phyloP scores from a whole-genome alignment of 2,329 filamentous ascomycete genomes.

The Sclerotinia subarctica region DNA sequence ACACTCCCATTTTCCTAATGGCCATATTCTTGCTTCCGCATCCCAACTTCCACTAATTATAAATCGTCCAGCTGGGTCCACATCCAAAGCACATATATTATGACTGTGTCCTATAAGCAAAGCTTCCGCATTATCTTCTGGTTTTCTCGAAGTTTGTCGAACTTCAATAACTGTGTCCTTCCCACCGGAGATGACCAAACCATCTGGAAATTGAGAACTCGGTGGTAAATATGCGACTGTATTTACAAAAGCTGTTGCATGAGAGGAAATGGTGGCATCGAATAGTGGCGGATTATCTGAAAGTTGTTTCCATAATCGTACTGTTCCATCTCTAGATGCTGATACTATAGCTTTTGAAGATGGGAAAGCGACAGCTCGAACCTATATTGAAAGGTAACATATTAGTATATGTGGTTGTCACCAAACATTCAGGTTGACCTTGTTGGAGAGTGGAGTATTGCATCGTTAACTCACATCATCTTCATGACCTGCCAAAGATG shows the following conservation, averaged over 20 bases:
- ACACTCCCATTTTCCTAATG: slow-evolving; percentile 78
- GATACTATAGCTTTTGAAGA: slow-evolving; percentile 70
- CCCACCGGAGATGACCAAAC: slow-evolving; percentile 81
- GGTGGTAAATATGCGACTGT: slow-evolving; percentile 73
- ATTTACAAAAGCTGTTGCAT: slow-evolving; percentile 85
- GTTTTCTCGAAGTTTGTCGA: slow-evolving; percentile 63
- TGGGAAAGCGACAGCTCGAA: slow-evolving; percentile 81
- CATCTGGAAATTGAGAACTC: slow-evolving; percentile 63
- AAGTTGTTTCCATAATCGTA: slow-evolving; percentile 76
- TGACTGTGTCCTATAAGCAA: slow-evolving; percentile 80
- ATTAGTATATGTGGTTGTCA: not conserved
- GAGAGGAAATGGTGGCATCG: slow-evolving; percentile 73
- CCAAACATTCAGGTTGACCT: not conserved
- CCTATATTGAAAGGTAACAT: slow-evolving; percentile 50
- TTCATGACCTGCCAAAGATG: slow-evolving; percentile 83
- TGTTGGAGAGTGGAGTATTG: slow-evolving; percentile 20
- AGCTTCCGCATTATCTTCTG: slow-evolving; percentile 76
- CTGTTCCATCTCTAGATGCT: slow-evolving; percentile 86
- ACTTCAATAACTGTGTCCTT: slow-evolving; percentile 93
- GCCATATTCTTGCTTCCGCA: slow-evolving; percentile 81
- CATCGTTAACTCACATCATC: slow-evolving; percentile 70
- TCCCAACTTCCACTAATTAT: slow-evolving; percentile 96
- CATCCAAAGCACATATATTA: slow-evolving; percentile 86
- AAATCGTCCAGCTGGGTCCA: slow-evolving; percentile 66
- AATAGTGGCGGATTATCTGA: slow-evolving; percentile 65